Percentiles rank a stretch among this genome's conserved stretches.
These are phyloP conservation scores for Aspergillus tamarii DNA, from an alignment of 2,329 filamentous ascomycete genomes.

Conservation along the genomic window DNA sequence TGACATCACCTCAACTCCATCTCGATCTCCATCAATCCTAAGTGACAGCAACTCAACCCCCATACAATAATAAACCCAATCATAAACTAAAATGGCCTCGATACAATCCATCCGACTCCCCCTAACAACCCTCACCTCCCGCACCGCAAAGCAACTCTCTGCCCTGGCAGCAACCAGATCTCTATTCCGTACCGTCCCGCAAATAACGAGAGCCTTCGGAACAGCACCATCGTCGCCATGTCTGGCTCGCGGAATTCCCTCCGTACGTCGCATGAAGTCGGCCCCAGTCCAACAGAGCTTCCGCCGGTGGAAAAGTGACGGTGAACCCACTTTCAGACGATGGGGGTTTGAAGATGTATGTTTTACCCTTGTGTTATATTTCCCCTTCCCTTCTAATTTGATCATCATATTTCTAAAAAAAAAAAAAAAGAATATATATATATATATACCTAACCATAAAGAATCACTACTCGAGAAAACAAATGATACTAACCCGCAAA, in stretches of 20 bases:
- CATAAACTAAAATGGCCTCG: slow-evolving; percentile 15
- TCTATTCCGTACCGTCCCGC: background rate
- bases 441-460: too few relatives aligned
- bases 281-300: background rate
- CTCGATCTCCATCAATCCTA: background rate
- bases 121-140: slow-evolving; percentile 5
- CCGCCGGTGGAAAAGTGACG: slow-evolving; percentile 6
- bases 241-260: background rate
- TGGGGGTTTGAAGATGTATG: slow-evolving; percentile 44
- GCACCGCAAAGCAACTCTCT: slow-evolving; percentile 7
- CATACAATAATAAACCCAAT: background rate
- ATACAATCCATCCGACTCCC: slow-evolving; percentile 12
- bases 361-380: background rate
- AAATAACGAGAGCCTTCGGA: background rate
- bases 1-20: slow-evolving; percentile 2
- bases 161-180: background rate
- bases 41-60: background rate
- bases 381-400: background rate
- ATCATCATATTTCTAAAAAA: background rate
- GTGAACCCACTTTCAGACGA: slow-evolving; percentile 19
- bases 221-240: background rate
- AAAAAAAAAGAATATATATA: too few relatives aligned
- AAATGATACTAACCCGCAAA: background rate
- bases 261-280: background rate
- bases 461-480: too few relatives aligned